Evolutionary conservation across 164 flowering plant genomes (phyloP), one percentile per base, ranked within the genome.

Genomic region (Magnolia changhungtana): DNA sequence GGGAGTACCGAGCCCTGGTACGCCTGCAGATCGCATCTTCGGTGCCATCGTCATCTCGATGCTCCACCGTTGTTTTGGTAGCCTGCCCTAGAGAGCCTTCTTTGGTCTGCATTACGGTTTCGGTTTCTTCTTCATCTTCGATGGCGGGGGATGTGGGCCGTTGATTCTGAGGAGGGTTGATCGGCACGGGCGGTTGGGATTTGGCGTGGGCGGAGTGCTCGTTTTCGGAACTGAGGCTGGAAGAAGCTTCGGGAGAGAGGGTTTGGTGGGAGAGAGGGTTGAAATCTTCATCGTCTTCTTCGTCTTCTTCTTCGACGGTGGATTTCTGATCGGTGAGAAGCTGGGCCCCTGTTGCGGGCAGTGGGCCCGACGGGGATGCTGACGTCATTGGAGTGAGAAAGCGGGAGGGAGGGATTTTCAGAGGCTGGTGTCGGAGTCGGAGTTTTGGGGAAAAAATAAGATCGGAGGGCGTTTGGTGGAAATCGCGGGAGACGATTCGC

Each of bases 1-100:
- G 93, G 50, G 99, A 96, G 83, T 91, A 89, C 6, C 94, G 93
- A 8, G 99, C 99, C 75, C 99, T 87, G 31, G 98, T 96, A 16
- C 99, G 90, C 84, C 76, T 89, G 68, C 95, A 96, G 45, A 96
- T 96, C 20, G 98, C 98, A 89, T 91, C 98, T 67, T 88, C 92
- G 75, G 86, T 86, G 64, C 81, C 92, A 45, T 83, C 77, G 69
- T 82, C 78, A 79, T 78, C 78, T 76, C 10, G 50, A 63, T 70
- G 74, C 51, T 67, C 70, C n/a, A 61, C 5, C 69, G 74, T 58
- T 37, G 45, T 37, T 37, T 37, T 5, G 45, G 45, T 37, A 37
- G 45, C 45, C 78, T 77, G 83, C 83, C 76, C 72, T 78, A 59
- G 1, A 58, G 77, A 31, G 66, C 82, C 63, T 29, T 73, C 79